These are phyloP conservation scores for Termitomyces sp. DNA, from an alignment of 768 basidiomycete species.

Conservation along the genomic window DNA sequence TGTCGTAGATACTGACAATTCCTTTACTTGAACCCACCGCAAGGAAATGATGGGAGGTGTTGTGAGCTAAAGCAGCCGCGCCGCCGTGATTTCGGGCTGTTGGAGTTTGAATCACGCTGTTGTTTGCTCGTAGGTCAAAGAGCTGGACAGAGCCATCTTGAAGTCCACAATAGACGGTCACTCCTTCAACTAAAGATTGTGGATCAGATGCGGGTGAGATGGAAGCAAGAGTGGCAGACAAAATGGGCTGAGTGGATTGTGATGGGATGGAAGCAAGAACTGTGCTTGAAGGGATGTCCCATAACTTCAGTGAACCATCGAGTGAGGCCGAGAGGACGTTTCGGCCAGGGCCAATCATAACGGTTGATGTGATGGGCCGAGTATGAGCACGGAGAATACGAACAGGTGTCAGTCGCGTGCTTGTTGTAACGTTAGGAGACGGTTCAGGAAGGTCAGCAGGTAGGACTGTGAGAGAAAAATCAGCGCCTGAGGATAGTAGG, in stretches of 20 bases:
- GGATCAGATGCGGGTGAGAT: conserved; percentile 23
- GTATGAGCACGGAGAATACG: conserved; percentile 67
- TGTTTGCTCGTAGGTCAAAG: conserved; percentile 50
- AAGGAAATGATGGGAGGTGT: conserved; percentile 39
- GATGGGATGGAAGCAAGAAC: conserved; percentile 44
- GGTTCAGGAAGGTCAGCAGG: conserved; percentile 47
- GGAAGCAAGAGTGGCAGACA: conserved; percentile 42
- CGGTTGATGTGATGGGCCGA: conserved; percentile 57
- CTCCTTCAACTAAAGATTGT: conserved; percentile 28
- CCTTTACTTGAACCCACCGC: conserved; percentile 60
- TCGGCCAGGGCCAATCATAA: conserved; percentile 63
- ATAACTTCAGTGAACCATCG: conserved; percentile 67
- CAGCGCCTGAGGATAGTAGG: conserved; percentile 64
- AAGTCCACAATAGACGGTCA: conserved; percentile 49
- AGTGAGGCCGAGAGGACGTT: conserved; percentile 65
- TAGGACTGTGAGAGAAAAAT: conserved; percentile 65
- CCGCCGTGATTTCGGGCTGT: conserved; percentile 32
- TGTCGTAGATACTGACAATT: conserved; percentile 53
- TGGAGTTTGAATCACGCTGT: conserved; percentile 20
- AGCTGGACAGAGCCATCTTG: conserved; percentile 52
- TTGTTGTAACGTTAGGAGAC: conserved; percentile 18
- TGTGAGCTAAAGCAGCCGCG: conserved; percentile 38
- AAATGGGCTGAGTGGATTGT: conserved; percentile 33
- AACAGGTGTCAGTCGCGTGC: conserved; percentile 43
- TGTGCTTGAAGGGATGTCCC: conserved; percentile 62